Percentiles rank a stretch among this genome's conserved stretches.
Conservation (phyloP, 257 asterid species). For the Solanum piurae region DNA sequence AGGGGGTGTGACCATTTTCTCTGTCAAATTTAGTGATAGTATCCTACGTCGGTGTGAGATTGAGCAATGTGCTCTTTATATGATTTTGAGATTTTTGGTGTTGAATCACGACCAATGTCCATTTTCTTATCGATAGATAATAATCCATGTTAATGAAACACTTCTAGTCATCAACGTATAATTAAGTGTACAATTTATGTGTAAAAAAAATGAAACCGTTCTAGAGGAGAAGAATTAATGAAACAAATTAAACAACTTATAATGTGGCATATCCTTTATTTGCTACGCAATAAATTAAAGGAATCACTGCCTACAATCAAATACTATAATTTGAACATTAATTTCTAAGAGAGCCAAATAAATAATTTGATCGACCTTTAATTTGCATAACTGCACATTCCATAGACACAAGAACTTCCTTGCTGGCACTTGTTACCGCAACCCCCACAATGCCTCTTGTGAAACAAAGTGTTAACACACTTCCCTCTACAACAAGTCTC, state of each 20-base stretch:
- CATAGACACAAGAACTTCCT: slow-evolving; percentile 35
- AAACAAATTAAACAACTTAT: background rate
- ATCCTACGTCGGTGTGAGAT: background rate
- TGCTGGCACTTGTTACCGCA: slow-evolving; percentile 39
- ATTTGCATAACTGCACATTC: slow-evolving; percentile 58
- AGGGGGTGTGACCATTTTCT: too few relatives aligned
- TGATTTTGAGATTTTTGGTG: background rate
- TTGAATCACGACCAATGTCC: background rate
- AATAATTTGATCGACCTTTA: background rate
- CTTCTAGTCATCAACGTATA: background rate
- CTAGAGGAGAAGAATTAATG: background rate
- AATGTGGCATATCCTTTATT: background rate
- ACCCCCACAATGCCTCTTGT: slow-evolving; percentile 51
- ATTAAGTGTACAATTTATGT: background rate
- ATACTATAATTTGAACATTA: background rate
- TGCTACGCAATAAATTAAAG: background rate
- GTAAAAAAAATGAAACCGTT: background rate
- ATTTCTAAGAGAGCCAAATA: background rate
- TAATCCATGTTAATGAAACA: background rate
- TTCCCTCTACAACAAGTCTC: slow-evolving; percentile 62
- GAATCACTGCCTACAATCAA: background rate
- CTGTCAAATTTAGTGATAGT: too few relatives aligned
- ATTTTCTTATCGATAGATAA: background rate
- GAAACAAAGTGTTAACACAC: slow-evolving; percentile 33
- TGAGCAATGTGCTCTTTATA: background rate